Evolutionary conservation across 805 yeast genomes (phyloP), one percentile per base, ranked within the genome.

Genomic region (Lachancea sp.): DNA sequence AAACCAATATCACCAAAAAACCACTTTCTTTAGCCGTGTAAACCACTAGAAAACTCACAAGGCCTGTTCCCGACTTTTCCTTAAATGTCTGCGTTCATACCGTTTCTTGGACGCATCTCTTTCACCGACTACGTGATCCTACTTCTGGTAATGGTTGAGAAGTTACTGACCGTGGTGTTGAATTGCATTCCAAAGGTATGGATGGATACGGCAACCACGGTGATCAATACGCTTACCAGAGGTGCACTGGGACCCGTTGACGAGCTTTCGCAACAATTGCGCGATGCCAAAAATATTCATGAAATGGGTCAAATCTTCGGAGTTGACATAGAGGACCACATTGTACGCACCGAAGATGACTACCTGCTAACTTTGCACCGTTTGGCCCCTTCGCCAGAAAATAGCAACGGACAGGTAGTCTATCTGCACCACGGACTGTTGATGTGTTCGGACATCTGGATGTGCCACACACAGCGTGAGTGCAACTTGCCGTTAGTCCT

Each of bases 381-480:
- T 38, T 71, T 87, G 2, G 74, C 74, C 38, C 77, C 78, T 8
- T 40, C 40, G 29, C 37, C 47, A 31, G 43, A 26, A 13, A 57
- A 52, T 9, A 50, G 69, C 12, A 58, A 62, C 41, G 66, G 64
- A 0, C 72, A 76, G 43, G 82, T 83, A 1, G 85, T 85, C 0
- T 91, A 85, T 60, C 73, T 91, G 44, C 98, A 91, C 60, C 98
- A 91, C 59, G 98, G 98, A 0, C 69, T 91, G 41, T 70, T 91
- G 49, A 90, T 89, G 93, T 82, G 81, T 61, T 80, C 90, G 37
- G 98, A 93, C 57, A 71, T 85, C 20, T 84, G 95, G 95, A 63
- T 80, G 58, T 74, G 79, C 60, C 65, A 68, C 44, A 46, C 69
- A 46, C 63, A 74, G 48, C 70, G 74, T 48, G 48, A 65, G 51